Conservation (phyloP, 164 flowering plant species). For the grape (Vitis vinifera) region DNA sequence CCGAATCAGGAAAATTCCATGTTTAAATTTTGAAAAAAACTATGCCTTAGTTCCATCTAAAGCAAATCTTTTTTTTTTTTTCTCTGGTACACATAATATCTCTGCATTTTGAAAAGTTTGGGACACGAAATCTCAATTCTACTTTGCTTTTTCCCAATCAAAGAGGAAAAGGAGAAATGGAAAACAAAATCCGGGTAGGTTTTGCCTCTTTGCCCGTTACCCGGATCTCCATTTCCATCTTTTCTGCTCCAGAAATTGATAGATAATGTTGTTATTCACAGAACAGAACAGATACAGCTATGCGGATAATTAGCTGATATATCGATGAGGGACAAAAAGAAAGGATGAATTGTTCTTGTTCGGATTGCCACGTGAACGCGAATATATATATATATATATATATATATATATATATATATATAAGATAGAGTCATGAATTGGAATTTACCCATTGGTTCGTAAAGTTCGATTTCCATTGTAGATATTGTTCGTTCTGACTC, state of each 20-base stretch:
- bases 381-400: too few relatives aligned
- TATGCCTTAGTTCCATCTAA: not conserved
- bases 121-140: conserved; percentile 3
- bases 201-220: conserved; percentile 2
- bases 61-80: not conserved
- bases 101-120: conserved; percentile 9
- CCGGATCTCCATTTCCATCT: conserved; percentile 1
- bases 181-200: conserved; percentile 1
- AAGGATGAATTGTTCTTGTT: too few relatives aligned
- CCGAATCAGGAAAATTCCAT: conserved; percentile 1
- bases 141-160: conserved; percentile 8
- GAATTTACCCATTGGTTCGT: too few relatives aligned
- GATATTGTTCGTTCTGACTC: too few relatives aligned
- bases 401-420: too few relatives aligned
- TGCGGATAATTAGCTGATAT: too few relatives aligned
- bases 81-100: not conserved
- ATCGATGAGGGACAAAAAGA: too few relatives aligned
- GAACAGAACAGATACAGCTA: too few relatives aligned
- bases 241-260: not conserved
- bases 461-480: too few relatives aligned
- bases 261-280: too few relatives aligned
- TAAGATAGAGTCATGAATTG: too few relatives aligned
- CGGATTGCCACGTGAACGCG: too few relatives aligned
- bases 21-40: conserved; percentile 4
- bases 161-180: conserved; percentile 6